These are phyloP conservation scores for Orbilia quercus DNA, from an alignment of 2,329 filamentous ascomycete species.

Conservation along the genomic window DNA sequence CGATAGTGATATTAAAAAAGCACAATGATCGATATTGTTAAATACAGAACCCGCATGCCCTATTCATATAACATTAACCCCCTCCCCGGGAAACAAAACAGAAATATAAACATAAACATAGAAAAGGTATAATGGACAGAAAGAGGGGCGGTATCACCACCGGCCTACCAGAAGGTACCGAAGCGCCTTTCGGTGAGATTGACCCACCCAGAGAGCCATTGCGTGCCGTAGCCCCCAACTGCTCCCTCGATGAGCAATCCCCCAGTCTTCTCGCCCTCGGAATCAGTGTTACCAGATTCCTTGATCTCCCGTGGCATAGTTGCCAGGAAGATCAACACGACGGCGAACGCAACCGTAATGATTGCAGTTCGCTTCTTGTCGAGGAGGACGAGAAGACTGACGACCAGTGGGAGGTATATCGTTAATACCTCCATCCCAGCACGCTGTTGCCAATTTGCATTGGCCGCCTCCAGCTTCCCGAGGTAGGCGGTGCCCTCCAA, in stretches of 20 bases:
- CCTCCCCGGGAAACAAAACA: no score
- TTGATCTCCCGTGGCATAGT: background rate
- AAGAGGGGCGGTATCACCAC: no score
- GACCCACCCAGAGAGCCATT: slow-evolving; percentile 1
- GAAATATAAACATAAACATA: background rate
- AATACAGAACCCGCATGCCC: no score
- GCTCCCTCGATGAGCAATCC: slow-evolving; percentile 13
- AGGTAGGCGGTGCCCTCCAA: slow-evolving; percentile 20
- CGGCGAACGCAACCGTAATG: slow-evolving; percentile 11
- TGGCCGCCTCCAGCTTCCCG: slow-evolving; percentile 7
- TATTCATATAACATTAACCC: no score
- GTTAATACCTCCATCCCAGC: background rate
- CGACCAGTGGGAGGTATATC: slow-evolving; percentile 30
- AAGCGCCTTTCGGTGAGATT: no score
- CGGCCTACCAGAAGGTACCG: background rate
- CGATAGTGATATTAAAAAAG: no score
- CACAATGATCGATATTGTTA: no score
- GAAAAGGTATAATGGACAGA: background rate
- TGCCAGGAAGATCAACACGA: slow-evolving; percentile 12
- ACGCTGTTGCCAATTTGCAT: slow-evolving; percentile 4
- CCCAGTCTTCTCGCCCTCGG: background rate
- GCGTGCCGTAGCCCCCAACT: background rate
- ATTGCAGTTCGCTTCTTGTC: slow-evolving; percentile 41
- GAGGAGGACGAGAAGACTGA: slow-evolving; percentile 43
- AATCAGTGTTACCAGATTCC: background rate